Percentiles rank a stretch among this genome's conserved stretches.
Conservation (phyloP, 2,329 filamentous ascomycete species). For the Simplicillium aogashimaense region DNA sequence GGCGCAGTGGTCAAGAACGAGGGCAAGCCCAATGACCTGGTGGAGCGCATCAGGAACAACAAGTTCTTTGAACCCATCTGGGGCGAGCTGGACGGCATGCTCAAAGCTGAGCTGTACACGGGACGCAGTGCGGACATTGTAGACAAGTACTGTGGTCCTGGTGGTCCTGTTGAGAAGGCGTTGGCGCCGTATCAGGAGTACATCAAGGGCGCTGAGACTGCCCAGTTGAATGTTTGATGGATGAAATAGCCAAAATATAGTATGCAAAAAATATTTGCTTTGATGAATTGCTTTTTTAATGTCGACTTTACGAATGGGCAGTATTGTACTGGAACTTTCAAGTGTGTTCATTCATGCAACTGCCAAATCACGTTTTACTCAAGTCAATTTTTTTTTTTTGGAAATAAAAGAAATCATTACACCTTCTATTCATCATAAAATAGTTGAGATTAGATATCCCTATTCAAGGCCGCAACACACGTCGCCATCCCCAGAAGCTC, state of each 20-base stretch:
- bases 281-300: too few relatives aligned
- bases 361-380: too few relatives aligned
- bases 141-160: slow-evolving; percentile 30
- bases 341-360: too few relatives aligned
- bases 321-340: too few relatives aligned
- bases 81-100: slow-evolving; percentile 56
- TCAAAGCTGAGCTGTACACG: slow-evolving; percentile 48
- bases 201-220: slow-evolving; percentile 22
- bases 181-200: slow-evolving; percentile 25
- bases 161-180: slow-evolving; percentile 26
- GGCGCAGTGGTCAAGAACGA: slow-evolving; percentile 45
- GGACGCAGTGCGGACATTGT: slow-evolving; percentile 36
- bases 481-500: not conserved
- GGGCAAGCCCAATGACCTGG: slow-evolving; percentile 70
- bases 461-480: not conserved
- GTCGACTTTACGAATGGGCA: too few relatives aligned
- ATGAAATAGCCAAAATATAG: not conserved
- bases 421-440: too few relatives aligned
- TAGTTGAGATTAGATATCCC: not conserved
- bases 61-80: slow-evolving; percentile 68
- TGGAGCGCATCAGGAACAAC: slow-evolving; percentile 63
- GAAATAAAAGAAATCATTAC: too few relatives aligned
- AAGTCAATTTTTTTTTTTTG: too few relatives aligned
- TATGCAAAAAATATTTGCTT: not conserved
- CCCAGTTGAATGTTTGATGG: slow-evolving; percentile 23